Evolutionary conservation across 2,329 filamentous ascomycete species (phyloP), one percentile per base, ranked within the genome.

Genomic region (Clarireedia monteithiana): DNA sequence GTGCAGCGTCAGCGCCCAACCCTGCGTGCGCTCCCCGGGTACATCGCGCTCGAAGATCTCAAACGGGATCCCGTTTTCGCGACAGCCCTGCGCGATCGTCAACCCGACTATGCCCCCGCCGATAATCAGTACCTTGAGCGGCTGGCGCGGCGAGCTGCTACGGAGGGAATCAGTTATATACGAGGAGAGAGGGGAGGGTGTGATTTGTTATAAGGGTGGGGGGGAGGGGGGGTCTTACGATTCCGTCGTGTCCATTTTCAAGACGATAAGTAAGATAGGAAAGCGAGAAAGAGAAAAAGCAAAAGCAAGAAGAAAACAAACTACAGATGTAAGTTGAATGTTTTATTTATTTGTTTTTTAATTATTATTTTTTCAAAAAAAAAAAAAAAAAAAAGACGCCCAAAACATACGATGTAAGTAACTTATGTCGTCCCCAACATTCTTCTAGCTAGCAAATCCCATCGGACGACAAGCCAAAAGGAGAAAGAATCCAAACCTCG

Each of bases 1-100:
- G 63, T 84, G 79, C 36, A 84, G 67, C 1, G 81, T 83, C 50
- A 85, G 72, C 44, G 78, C 81, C 82, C 81, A 84, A 48, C 81
- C 80, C 42, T 77, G 75, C 62, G 62, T 59, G 60, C 68, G 50
- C 70, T 66, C 6, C 66, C 52, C 52, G 5, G 36, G 47, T 23
- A 14, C n/a, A 7, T 62, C 55, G 50, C 70, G 70, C 62, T 76
- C 73, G 62, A 74, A 50, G 14, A 58, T 56, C 39, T 51, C 44
- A 50, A 56, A 53, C 15, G 46, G 53, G n/a, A 58, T 58, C 1
- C 48, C 53, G 45, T 51, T 42, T 14, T 56, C 44, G 17, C 49
- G 38, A 47, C 53, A 56, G 6, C 53, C 53, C 36, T 56, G 57
- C 7, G 53, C 57, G 15, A 58, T 6, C 5, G 48, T 56, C 23